A percentile compares a stretch with the other conserved stretches of the same genome.
Evolutionary conservation across 768 basidiomycete species (phyloP).

Genomic region (Infundibulicybe gibba): DNA sequence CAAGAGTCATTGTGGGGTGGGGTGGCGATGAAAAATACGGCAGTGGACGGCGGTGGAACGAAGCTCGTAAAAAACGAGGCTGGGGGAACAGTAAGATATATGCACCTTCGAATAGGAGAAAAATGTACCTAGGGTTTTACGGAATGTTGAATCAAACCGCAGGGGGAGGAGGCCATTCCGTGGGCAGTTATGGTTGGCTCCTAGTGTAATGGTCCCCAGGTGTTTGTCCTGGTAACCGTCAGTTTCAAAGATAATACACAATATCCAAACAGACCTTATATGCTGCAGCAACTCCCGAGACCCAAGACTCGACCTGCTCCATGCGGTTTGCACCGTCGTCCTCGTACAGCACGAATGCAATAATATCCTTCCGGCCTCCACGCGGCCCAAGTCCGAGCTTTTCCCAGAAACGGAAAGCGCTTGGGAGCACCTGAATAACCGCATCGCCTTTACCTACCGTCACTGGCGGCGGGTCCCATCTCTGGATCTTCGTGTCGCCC

Average conservation of each 20-base stretch:
- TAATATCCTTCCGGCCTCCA: constrained; percentile 68
- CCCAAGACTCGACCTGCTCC: constrained; percentile 53
- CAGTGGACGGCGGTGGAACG: constrained; percentile 28
- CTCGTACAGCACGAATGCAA: constrained; percentile 68
- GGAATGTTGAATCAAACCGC: constrained; percentile 61
- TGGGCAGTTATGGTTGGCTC: constrained; percentile 40
- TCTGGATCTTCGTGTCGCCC: no score
- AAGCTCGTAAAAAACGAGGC: constrained; percentile 48
- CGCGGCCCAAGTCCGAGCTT: constrained; percentile 74
- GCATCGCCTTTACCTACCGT: constrained; percentile 67
- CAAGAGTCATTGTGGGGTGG: constrained; percentile 52
- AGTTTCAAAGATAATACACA: constrained; percentile 2
- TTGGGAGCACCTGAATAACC: constrained; percentile 63
- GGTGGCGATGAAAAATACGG: constrained; percentile 74
- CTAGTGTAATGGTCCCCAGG: constrained; percentile 54
- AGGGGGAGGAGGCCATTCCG: constrained; percentile 60
- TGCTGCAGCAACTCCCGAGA: constrained; percentile 43
- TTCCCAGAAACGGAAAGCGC: constrained; percentile 82
- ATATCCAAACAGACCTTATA: constrained; percentile 51
- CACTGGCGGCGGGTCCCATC: constrained; percentile 41
- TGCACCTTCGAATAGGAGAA: neutral
- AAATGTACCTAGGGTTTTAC: constrained; percentile 56
- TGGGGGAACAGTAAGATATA: constrained; percentile 17
- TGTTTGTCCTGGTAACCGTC: constrained; percentile 47
- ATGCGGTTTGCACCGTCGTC: constrained; percentile 47